Conservation (phyloP, 805 yeast species). For the Candida berthetii region DNA sequence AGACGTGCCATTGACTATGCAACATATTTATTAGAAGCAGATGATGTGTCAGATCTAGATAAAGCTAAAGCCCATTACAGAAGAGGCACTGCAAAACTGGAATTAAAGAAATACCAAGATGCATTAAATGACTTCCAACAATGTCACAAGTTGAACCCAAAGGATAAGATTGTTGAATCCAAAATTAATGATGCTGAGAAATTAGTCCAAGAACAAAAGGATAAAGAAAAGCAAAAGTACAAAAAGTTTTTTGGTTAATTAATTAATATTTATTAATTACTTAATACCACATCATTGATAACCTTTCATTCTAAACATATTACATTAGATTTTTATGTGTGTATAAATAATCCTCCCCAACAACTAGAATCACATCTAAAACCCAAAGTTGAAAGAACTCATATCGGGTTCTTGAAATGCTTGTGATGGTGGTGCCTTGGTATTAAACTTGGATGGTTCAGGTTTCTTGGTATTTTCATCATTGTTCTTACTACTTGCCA, state of each 20-base stretch:
- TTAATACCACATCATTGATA: no score
- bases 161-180: slow-evolving; percentile 40
- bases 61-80: slow-evolving; percentile 55
- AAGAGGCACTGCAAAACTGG: slow-evolving; percentile 40
- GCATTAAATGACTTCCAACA: slow-evolving; percentile 40
- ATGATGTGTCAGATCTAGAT: slow-evolving; percentile 29
- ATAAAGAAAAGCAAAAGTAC: slow-evolving; percentile 45
- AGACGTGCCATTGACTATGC: slow-evolving; percentile 48
- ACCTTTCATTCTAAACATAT: background rate
- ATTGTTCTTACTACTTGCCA: slow-evolving; percentile 14
- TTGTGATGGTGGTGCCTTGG: slow-evolving; percentile 38
- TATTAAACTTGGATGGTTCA: slow-evolving; percentile 1
- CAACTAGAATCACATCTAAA: slow-evolving; percentile 7
- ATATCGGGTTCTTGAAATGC: slow-evolving; percentile 70
- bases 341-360: no score
- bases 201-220: slow-evolving; percentile 35
- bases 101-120: slow-evolving; percentile 37
- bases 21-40: slow-evolving; percentile 48
- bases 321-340: no score
- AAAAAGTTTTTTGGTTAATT: slow-evolving; percentile 51
- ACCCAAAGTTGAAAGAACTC: slow-evolving; percentile 61
- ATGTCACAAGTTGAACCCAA: slow-evolving; percentile 38
- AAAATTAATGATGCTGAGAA: slow-evolving; percentile 38
- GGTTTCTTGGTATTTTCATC: slow-evolving; percentile 8
- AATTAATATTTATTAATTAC: no score